Conservation (phyloP, 2,329 filamentous ascomycete species). For the Ophiosphaerella herpotricha region DNA sequence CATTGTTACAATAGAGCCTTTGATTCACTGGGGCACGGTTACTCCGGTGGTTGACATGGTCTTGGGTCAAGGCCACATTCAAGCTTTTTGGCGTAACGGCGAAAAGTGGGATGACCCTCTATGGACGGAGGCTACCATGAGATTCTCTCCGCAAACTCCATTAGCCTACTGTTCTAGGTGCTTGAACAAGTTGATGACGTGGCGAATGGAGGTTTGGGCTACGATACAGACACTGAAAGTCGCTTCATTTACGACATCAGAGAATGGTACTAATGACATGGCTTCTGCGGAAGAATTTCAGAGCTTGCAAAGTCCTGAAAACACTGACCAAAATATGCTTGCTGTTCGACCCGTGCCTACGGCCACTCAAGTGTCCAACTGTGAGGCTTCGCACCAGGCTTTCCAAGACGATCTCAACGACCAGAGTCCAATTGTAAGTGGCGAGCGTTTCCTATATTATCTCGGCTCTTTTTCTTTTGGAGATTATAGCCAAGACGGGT, state of each 20-base stretch:
- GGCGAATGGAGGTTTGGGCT: slow-evolving; percentile 2
- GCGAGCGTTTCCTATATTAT: too few relatives aligned
- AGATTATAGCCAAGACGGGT: too few relatives aligned
- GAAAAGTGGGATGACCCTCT: slow-evolving; percentile 9
- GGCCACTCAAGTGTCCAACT: not conserved
- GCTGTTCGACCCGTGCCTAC: not conserved
- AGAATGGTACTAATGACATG: not conserved
- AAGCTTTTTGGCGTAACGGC: slow-evolving; percentile 14
- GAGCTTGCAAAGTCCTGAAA: not conserved
- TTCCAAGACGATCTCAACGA: not conserved
- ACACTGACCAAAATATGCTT: not conserved
- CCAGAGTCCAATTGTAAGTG: too few relatives aligned
- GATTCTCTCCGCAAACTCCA: not conserved
- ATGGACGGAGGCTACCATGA: slow-evolving; percentile 9
- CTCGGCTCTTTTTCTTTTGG: too few relatives aligned
- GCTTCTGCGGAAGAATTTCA: not conserved
- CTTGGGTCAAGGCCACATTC: slow-evolving; percentile 2
- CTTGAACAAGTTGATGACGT: slow-evolving; percentile 11
- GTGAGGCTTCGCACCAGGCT: not conserved
- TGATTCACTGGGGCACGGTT: slow-evolving; percentile 16
- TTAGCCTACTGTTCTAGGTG: slow-evolving; percentile 16
- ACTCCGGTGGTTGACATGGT: not conserved
- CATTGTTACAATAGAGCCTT: slow-evolving; percentile 11
- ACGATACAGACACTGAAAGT: not conserved
- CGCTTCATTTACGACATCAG: not conserved